phyloP scores from a whole-genome alignment of 257 asterid species.

The Scutellaria barbata region DNA sequence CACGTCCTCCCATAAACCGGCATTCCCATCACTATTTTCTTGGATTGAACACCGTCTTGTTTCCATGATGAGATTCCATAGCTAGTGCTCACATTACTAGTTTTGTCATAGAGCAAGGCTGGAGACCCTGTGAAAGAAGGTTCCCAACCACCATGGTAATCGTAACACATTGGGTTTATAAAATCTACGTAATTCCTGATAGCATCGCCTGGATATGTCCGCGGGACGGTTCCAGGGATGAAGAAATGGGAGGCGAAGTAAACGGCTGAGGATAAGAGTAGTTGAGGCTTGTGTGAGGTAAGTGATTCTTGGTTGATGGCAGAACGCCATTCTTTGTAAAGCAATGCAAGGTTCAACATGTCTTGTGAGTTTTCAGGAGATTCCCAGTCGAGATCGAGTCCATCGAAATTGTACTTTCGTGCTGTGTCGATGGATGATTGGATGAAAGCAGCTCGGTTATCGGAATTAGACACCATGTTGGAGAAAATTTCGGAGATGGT shows the following conservation, averaged over 20 bases:
- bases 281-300: constrained; percentile 39
- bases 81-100: constrained; percentile 64
- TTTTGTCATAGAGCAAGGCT: constrained; percentile 56
- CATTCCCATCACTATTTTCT: constrained; percentile 63
- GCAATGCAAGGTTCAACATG: constrained; percentile 55
- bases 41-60: background rate
- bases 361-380: constrained; percentile 46
- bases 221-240: constrained; percentile 26
- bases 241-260: constrained; percentile 49
- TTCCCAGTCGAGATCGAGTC: constrained; percentile 79
- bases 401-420: constrained; percentile 50
- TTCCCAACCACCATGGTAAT: constrained; percentile 61
- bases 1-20: constrained; percentile 70
- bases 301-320: constrained; percentile 42
- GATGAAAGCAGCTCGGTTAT: constrained; percentile 53
- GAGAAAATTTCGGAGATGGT: constrained; percentile 37
- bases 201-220: constrained; percentile 45
- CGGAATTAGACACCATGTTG: constrained; percentile 39
- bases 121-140: constrained; percentile 57
- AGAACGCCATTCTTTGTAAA: constrained; percentile 47
- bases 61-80: constrained; percentile 67
- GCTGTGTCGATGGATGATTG: constrained; percentile 54
- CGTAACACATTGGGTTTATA: constrained; percentile 49
- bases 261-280: constrained; percentile 56
- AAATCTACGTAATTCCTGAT: constrained; percentile 50